Base-by-base conservation (phyloP, 2,329 filamentous ascomycete species). In the Delphinella strobiligena region DNA sequence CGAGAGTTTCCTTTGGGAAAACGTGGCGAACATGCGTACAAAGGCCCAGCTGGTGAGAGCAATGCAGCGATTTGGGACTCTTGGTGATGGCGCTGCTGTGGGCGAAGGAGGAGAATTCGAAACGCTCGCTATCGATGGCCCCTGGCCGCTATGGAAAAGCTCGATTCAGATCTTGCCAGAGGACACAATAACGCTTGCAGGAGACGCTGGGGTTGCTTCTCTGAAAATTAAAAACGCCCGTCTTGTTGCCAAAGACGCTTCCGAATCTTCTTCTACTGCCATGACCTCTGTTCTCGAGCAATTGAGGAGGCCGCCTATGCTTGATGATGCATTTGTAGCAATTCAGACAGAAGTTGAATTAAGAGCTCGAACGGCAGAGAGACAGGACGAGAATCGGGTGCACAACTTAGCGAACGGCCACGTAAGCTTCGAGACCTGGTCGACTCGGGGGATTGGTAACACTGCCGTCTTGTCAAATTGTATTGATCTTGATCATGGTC, bases 21-120 rank as follows among this genome's bases (percentile, higher is more conserved):
- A 87, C 62, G 82, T 94, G 14, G 77, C 82, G 3, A 72, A 74
- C 51, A 52, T 60, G 4, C 49, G 49, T 36, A 64, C 68, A 7
- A 61, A 72, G 39, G 54, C 51, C 37, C 61, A 62, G 32, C 52
- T 82, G 38, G 60, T 64, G 19, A 69, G 64, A 45, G 67, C 76
- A 1, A 69, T 85, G 55, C 63, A 67, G 36, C 71, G 75, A 46
- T 93, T 93, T 61, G 81, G 82, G 33, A 63, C 71, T 45, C 65
- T 63, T 52, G 66, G 73, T 44, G 64, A 70, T 46, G 86, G 83
- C 1, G 82, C 83, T 7, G 75, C 88, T 8, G 63, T 96, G 14
- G 91, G 91, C 1, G 91, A 96, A 58, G 91, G 91, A 4, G 91
- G 91, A 3, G 91, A 96, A 65, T 96, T 93, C 60, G 91, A 96